Evolutionary conservation across 805 yeast species (phyloP), one percentile per base, ranked within the genome.

Genomic region (Saccharomycopsis fodiens): DNA sequence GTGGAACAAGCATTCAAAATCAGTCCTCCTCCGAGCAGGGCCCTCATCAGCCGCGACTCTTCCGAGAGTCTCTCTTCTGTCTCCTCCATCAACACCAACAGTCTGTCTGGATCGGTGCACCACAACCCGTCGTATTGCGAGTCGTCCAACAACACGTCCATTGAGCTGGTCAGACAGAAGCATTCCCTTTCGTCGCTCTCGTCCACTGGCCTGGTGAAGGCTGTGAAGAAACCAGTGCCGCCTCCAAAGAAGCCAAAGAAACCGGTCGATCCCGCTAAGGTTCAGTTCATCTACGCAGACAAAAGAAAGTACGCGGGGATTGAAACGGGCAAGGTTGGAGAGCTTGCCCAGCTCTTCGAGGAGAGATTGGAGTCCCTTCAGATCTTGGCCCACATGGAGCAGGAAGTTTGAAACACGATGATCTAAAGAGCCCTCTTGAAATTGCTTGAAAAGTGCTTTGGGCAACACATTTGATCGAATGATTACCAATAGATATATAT

Each of bases 311-410:
- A 47, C 23, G 52, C 46, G 5, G 53, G 53, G 10, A 41, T 50
- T 17, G 45, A 50, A 32, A 39, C 36, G 15, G 53, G 53, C 1
- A 47, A 39, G 35, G 53, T 50, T 16, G 40, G 17, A n/a, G 47
- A 50, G 34, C 45, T 50, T 35, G 53, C 53, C 2, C 49, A 42
- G 30, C 48, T 50, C 39, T 50, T 47, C 31, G 53, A 50, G 23
- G 53, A 50, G 35, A 29, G 53, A 22, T 32, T 47, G 4, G 49
- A 50, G 34, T 40, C 45, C 7, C 23, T 47, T 23, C 47, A 47
- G 22, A 41, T 50, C 30, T 31, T 50, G 8, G 21, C 44, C 8
- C 38, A 22, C 27, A 41, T 46, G 17, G 38, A 39, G 7, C 16
- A 13, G 13, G 13, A n/a, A n/a, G n/a, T n/a, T n/a, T n/a, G n/a